Evolutionary conservation across 176 grass and related monocot genomes (phyloP), one percentile per base, ranked within the genome.

Genomic region (Eleusine indica): DNA sequence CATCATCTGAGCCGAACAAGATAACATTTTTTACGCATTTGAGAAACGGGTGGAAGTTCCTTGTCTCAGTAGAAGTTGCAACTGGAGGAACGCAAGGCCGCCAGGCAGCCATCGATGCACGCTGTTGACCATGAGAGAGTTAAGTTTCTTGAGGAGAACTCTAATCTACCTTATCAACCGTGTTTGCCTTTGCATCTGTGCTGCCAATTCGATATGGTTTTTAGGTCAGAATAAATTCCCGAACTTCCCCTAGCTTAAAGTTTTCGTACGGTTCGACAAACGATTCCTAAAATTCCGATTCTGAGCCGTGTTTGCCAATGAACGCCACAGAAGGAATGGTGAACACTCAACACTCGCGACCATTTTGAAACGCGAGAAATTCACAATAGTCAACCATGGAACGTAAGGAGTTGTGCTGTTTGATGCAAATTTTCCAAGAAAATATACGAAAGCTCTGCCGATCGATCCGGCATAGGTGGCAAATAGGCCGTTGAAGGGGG

Each of bases 101-200:
- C 64, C 63, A 78, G 40, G 71, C 56, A 65, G 68, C 62, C 63
- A 87, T 80, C 80, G 25, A 29, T 14, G 61, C 61, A 56, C 52
- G 42, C 16, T 80, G 63, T 83, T 90, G 84, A 90, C 75, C 57
- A 7, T 2, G 9, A 61, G 80, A 17, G 70, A 80, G 63, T 51
- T 69, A 14, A 51, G 70, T 73, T 85, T 44, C 70, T 84, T 80
- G 64, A 42, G 54, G 80, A 80, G 53, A 75, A 84, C 69, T 87
- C 80, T 87, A 64, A 83, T 80, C 84, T 66, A 58, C 48, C 73
- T 78, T 37, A 74, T 66, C 74, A 17, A 43, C 63, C 84, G 79
- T 86, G 88, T 66, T 38, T 42, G 14, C 65, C 74, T 89, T 82
- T 82, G 79, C 88, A 83, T 79, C 88, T 78, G 32, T 1, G 4